These are phyloP conservation scores for Excoecaria cochinchinensis DNA, from an alignment of 345 rosid genomes.

Conservation along the genomic window DNA sequence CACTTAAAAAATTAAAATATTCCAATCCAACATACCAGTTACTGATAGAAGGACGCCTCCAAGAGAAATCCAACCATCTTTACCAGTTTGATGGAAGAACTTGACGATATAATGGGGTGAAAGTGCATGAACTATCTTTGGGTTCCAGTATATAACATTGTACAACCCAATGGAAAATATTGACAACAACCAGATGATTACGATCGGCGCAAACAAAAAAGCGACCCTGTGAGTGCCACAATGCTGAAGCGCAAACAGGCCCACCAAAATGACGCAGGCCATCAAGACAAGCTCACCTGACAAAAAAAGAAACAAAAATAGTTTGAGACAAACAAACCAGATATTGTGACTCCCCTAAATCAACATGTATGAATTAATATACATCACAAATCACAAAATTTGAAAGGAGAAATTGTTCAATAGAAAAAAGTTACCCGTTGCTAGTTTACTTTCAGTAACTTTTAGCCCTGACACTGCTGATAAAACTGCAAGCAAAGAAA, in stretches of 20 bases:
- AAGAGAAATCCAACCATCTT: conserved; percentile 93
- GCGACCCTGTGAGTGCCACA: conserved; percentile 88
- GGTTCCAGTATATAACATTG: conserved; percentile 75
- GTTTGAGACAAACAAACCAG: conserved; percentile 11
- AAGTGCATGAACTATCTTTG: conserved; percentile 63
- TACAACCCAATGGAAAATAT: conserved; percentile 71
- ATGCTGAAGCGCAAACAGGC: conserved; percentile 93
- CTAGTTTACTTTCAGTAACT: conserved; percentile 47
- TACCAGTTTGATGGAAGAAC: conserved; percentile 66
- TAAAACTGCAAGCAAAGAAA: conserved; percentile 60
- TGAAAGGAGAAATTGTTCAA: neutral
- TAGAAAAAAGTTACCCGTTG: conserved; percentile 45
- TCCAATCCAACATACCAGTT: conserved; percentile 58
- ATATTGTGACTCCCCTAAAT: neutral
- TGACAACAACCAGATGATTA: conserved; percentile 74
- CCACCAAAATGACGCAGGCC: conserved; percentile 84
- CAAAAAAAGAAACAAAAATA: conserved; percentile 19
- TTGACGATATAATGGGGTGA: conserved; percentile 75
- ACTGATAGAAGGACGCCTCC: conserved; percentile 89
- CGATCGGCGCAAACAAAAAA: conserved; percentile 85
- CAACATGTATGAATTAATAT: conserved; percentile 4
- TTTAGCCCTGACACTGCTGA: conserved; percentile 78
- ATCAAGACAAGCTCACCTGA: conserved; percentile 62
- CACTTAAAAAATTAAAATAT: neutral
- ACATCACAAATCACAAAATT: conserved; percentile 3